Base-by-base conservation (phyloP, 352 stramenopile species). In the Phytopythium vexans region DNA sequence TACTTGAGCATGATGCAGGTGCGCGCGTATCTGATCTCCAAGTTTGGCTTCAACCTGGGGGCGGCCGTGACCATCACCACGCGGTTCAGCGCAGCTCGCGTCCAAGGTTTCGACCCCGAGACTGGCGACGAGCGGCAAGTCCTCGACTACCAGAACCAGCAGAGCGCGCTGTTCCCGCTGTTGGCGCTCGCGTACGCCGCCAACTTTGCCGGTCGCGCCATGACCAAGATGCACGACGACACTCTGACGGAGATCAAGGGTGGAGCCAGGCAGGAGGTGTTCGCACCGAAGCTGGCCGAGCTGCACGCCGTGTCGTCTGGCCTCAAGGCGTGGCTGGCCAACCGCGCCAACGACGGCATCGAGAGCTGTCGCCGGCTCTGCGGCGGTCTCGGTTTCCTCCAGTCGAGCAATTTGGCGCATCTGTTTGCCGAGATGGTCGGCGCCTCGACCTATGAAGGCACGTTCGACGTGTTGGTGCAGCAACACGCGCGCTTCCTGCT, bases 381-480 rank as follows among this genome's bases (percentile, higher is more conserved):
- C n/a, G 56, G 56, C 16, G 56, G 56, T 11, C 56, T 57, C n/a
- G 56, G 56, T 16, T 62, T 58, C 49, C 40, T 40, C 32, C 41
- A 54, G 37, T 56, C 56, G 27, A 48, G 21, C 34, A 58, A 58
- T 32, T 34, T 62, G n/a, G 44, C 40, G 2, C 54, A 57, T 31
- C n/a, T 54, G 43, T 73, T 73, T 41, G 58, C 49, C 41, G 73
- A 84, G 49, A 56, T 69, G 36, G 70, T 78, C 0, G 72, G 72
- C n/a, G 56, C 70, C 6, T 59, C 48, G 40, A 86, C 75, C 3
- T 82, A 68, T 42, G 75, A 83, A 68, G 75, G 72, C 35, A 86
- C 72, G 31, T 75, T 82, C 47, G 72, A 86, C 44, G 72, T 86
- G 50, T 54, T 86, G 7, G 72, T 81, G 32, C 62, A 82, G 55